Conservation (phyloP, 805 yeast genomes). For the Diddensiella santjacobensis region DNA sequence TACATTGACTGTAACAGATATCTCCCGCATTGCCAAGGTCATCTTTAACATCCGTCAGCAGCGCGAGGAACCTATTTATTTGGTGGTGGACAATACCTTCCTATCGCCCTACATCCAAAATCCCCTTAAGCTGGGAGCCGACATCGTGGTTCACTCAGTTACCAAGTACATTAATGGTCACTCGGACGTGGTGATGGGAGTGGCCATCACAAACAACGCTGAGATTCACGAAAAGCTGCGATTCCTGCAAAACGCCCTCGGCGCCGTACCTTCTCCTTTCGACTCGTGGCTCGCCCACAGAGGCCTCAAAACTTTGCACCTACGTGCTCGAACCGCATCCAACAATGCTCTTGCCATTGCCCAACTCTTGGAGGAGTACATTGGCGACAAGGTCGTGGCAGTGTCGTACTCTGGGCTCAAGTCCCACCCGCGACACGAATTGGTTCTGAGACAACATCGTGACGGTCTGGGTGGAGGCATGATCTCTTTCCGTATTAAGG, state of each 20-base stretch:
- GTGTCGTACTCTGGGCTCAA: conserved; percentile 85
- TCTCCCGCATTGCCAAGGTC: conserved; percentile 53
- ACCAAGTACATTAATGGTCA: conserved; percentile 94
- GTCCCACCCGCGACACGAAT: conserved; percentile 56
- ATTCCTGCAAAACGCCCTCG: conserved; percentile 82
- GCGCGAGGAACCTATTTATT: conserved; percentile 42
- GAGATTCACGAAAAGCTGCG: conserved; percentile 58
- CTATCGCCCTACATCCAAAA: conserved; percentile 82
- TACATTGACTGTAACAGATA: conserved; percentile 75
- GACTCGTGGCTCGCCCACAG: conserved; percentile 92
- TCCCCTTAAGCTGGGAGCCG: conserved; percentile 80
- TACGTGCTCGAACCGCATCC: conserved; percentile 71
- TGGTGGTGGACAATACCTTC: conserved; percentile 87
- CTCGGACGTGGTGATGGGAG: conserved; percentile 87
- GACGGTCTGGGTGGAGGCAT: conserved; percentile 88
- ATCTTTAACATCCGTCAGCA: conserved; percentile 44
- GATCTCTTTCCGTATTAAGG: conserved; percentile 81
- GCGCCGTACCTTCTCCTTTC: conserved; percentile 86
- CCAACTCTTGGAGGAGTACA: conserved; percentile 45
- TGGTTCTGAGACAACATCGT: conserved; percentile 73
- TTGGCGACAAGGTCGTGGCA: conserved; percentile 46
- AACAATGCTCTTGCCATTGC: conserved; percentile 65
- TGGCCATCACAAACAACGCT: conserved; percentile 65
- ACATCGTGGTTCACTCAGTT: conserved; percentile 87
- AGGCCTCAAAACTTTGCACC: conserved; percentile 81